Percentiles rank a stretch among this genome's conserved stretches.
phyloP scores from a whole-genome alignment of 306 rosid species.

The Glycine soja region DNA sequence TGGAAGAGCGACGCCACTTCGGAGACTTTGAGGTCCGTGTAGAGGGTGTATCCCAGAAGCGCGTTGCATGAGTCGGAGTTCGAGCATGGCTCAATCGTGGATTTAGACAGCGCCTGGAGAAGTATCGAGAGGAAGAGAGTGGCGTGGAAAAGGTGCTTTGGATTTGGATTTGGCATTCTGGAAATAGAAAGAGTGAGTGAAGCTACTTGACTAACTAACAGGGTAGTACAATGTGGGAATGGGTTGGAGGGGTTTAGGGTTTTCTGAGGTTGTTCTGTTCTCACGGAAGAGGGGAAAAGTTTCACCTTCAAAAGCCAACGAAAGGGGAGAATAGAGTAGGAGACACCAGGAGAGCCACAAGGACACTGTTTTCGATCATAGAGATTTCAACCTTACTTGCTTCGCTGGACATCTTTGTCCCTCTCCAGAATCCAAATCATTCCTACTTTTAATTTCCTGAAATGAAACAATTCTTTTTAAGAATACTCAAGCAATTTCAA shows the following conservation, averaged over 20 bases:
- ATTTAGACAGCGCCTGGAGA: slow-evolving; percentile 56
- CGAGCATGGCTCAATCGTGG: slow-evolving; percentile 97
- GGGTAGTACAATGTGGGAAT: slow-evolving; percentile 15
- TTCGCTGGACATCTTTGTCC: slow-evolving; percentile 54
- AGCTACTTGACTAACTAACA: not conserved
- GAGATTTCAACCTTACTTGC: slow-evolving; percentile 42
- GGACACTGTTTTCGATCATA: slow-evolving; percentile 51
- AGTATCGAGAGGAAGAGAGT: slow-evolving; percentile 33
- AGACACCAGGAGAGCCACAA: no score
- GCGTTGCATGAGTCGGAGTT: slow-evolving; percentile 90
- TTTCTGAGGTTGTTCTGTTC: not conserved
- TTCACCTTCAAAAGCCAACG: slow-evolving; percentile 18
- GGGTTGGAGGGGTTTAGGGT: slow-evolving; percentile 43
- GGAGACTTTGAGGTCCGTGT: slow-evolving; percentile 94
- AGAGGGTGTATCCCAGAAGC: slow-evolving; percentile 84
- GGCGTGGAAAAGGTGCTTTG: not conserved
- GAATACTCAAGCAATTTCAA: no score
- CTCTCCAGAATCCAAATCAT: not conserved
- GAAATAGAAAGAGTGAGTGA: not conserved
- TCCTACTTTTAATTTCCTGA: not conserved
- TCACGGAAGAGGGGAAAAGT: slow-evolving; percentile 13
- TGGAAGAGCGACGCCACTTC: slow-evolving; percentile 92
- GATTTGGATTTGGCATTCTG: not conserved
- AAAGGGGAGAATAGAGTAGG: slow-evolving; percentile 7
- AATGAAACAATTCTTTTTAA: no score